Percentiles rank a stretch among this genome's conserved stretches.
Conservation (phyloP, 2,329 filamentous ascomycete genomes). For the Ambrosiella xylebori region DNA sequence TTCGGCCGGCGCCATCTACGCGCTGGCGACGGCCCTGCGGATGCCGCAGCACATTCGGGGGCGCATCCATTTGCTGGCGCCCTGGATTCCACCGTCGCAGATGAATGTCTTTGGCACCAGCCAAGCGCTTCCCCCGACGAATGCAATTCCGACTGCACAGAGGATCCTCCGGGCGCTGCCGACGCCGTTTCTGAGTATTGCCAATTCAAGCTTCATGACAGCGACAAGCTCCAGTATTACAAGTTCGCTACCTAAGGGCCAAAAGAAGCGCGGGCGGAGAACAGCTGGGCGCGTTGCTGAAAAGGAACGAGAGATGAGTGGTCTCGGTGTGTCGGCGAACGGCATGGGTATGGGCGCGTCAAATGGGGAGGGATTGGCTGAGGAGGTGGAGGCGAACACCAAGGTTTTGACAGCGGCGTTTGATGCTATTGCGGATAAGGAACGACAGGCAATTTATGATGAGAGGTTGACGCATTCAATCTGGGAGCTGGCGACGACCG, state of each 20-base stretch:
- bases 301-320: background rate
- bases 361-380: background rate
- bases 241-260: conserved; percentile 53
- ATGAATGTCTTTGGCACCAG: conserved; percentile 63
- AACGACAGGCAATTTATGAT: conserved; percentile 63
- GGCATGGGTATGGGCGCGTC: background rate
- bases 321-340: background rate
- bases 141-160: conserved; percentile 80
- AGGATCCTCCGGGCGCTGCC: conserved; percentile 79
- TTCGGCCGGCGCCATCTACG: conserved; percentile 95
- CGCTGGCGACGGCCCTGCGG: conserved; percentile 79
- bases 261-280: conserved; percentile 35
- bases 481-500: conserved; percentile 80
- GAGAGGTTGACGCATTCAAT: conserved; percentile 77
- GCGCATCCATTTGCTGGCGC: conserved; percentile 81
- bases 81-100: conserved; percentile 93
- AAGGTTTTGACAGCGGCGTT: conserved; percentile 35
- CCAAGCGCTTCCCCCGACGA: conserved; percentile 59
- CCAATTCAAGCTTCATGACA: conserved; percentile 89
- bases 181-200: conserved; percentile 78
- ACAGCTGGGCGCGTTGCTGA: background rate
- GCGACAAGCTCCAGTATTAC: conserved; percentile 77
- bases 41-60: conserved; percentile 94
- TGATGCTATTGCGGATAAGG: conserved; percentile 47
- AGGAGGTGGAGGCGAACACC: conserved; percentile 15